Base-by-base conservation (phyloP, 2,329 filamentous ascomycete species). In the Elsinoe australis region DNA sequence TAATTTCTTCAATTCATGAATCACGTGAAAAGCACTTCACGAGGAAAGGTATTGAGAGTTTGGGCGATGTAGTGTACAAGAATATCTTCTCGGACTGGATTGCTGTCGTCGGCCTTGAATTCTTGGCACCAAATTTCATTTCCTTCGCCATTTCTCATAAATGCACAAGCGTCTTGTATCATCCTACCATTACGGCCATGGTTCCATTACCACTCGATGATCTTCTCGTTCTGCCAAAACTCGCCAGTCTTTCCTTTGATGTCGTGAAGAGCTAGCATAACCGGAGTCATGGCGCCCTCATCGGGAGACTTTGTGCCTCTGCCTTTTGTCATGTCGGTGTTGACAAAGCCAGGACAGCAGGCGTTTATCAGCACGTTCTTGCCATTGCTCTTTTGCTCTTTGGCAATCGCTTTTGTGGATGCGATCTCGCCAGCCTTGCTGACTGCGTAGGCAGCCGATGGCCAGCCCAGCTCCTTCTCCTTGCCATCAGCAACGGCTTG, bases 381-480 rank as follows among this genome's bases (percentile, higher is more conserved):
- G 3, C 55, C 54, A 28, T 51, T 54, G 47, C 54, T 53, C 18
- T 50, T 44, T 50, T 62, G 58, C 44, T 61, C 55, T 53, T 54
- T 49, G 12, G 62, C 62, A 14, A 66, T 51, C 5, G 53, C 62
- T 39, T 61, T 62, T n/a, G 63, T 66, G 47, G 61, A 56, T 1
- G 60, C 63, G 3, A 59, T 65, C 51, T 57, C 57, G 12, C 63
- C 63, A 9, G 63, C 61, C 49, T 65, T 66, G 45, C 59, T 62
- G 5, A 72, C 68, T 0, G 67, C 68, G 54, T 77, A 77, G 7
- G 69, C 73, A 2, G 70, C 66, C 29, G 66, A 69, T 1, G 71
- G 72, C 58, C 72, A 77, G 0, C 73, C 73, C 2, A 65, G 59
- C 34, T 71, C 64, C 41, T 69, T 68, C 54, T 75, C 68, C 18